Evolutionary conservation across 257 asterid genomes (phyloP).

Genomic region (Euphrasia confusa): DNA sequence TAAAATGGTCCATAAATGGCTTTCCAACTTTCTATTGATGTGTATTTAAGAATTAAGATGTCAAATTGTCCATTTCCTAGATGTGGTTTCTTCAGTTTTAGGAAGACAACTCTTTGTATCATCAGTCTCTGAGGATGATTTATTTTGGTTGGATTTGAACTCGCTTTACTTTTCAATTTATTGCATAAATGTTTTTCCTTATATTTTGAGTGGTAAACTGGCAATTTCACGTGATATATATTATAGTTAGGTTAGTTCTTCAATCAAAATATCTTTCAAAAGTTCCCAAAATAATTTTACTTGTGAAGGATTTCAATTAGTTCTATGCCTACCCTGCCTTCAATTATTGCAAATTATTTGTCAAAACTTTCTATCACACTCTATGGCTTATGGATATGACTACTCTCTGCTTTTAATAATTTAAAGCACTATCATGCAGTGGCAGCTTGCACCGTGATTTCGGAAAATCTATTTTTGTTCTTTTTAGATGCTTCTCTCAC

Average conservation of each 20-base stretch:
- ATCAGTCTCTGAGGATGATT: conserved; percentile 14
- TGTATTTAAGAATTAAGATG: conserved; percentile 17
- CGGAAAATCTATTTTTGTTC: conserved; percentile 14
- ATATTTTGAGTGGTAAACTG: conserved; percentile 8
- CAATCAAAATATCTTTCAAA: conserved; percentile 2
- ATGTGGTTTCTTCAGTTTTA: neutral
- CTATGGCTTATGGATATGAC: conserved; percentile 4
- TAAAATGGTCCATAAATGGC: conserved; percentile 44
- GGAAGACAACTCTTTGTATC: conserved; percentile 4
- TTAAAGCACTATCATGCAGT: conserved; percentile 10
- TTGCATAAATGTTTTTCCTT: conserved; percentile 11
- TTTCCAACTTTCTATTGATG: conserved; percentile 16
- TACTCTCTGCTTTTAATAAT: conserved; percentile 8
- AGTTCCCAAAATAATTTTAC: conserved; percentile 11
- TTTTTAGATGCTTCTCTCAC: conserved; percentile 22
- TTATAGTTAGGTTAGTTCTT: conserved; percentile 13
- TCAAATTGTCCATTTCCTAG: conserved; percentile 17
- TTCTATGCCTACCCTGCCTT: neutral
- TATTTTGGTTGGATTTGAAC: conserved; percentile 22
- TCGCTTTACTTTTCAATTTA: conserved; percentile 16
- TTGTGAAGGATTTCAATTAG: conserved; percentile 14
- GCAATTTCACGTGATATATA: conserved; percentile 9
- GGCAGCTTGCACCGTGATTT: conserved; percentile 18
- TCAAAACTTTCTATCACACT: neutral
- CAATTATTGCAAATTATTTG: conserved; percentile 6